These are phyloP conservation scores for Alternaria viburni DNA, from an alignment of 2,329 filamentous ascomycete species.

Conservation along the genomic window DNA sequence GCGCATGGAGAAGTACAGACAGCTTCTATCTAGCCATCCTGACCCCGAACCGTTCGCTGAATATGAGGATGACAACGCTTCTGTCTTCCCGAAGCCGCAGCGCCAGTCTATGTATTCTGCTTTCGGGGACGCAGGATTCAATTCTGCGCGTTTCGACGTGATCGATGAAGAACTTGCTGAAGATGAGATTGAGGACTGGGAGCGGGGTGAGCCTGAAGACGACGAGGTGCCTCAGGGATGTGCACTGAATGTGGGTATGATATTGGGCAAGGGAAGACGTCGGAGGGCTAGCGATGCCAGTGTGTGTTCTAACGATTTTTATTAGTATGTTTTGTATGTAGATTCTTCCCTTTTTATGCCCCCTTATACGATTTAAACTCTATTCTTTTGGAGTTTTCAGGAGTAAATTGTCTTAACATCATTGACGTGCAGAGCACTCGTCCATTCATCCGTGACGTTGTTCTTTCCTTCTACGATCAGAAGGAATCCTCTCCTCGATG, in stretches of 20 bases:
- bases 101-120: slow-evolving; percentile 13
- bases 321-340: neutral
- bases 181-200: slow-evolving; percentile 2
- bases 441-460: neutral
- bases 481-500: neutral
- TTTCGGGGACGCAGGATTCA: slow-evolving; percentile 1
- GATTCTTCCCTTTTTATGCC: neutral
- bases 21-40: neutral
- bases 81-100: slow-evolving; percentile 7
- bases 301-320: neutral
- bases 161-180: slow-evolving; percentile 8
- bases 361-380: neutral
- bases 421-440: neutral
- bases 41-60: neutral
- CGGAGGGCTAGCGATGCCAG: neutral
- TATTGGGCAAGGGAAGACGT: neutral
- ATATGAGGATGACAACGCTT: neutral
- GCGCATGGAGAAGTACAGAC: slow-evolving; percentile 7
- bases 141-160: slow-evolving; percentile 4
- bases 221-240: neutral
- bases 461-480: neutral
- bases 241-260: neutral
- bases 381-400: neutral
- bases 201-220: neutral
- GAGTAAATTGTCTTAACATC: neutral